These are phyloP conservation scores for Tremellales sp. DNA, from an alignment of 1,284 basidiomycete genomes.

Conservation along the genomic window DNA sequence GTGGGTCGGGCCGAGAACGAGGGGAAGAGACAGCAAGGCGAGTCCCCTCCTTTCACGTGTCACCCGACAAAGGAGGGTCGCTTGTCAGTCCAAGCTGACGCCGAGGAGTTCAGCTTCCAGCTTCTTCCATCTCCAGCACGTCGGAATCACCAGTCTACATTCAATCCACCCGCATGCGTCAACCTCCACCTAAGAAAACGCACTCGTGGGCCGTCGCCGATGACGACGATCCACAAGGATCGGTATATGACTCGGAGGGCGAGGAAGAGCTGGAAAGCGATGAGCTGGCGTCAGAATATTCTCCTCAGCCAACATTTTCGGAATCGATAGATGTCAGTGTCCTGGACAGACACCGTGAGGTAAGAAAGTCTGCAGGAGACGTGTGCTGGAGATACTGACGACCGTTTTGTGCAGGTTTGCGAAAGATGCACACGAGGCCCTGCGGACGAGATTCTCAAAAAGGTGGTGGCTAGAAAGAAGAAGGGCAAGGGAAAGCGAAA, in stretches of 20 bases:
- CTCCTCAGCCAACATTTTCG: too few relatives aligned
- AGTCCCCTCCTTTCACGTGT: too few relatives aligned
- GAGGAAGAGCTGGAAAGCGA: neutral
- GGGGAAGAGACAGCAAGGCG: too few relatives aligned
- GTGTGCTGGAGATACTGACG: neutral
- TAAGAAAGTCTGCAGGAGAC: neutral
- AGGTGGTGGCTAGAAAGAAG: slow-evolving; percentile 23
- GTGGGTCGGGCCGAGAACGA: too few relatives aligned
- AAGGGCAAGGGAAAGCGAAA: slow-evolving; percentile 51
- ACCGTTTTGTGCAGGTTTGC: slow-evolving; percentile 23
- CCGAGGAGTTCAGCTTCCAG: too few relatives aligned
- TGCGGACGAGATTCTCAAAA: slow-evolving; percentile 30
- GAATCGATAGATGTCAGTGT: neutral
- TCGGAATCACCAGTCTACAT: too few relatives aligned
- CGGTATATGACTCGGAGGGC: slow-evolving; percentile 1
- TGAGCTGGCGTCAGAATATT: too few relatives aligned
- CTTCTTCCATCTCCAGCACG: too few relatives aligned
- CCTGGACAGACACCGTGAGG: neutral
- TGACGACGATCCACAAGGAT: neutral
- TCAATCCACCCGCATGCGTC: too few relatives aligned
- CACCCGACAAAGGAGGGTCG: too few relatives aligned
- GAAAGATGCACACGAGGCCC: slow-evolving; percentile 37
- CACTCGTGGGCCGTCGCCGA: neutral
- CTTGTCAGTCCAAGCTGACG: too few relatives aligned
- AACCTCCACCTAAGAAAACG: neutral